Percentiles rank a stretch among this genome's conserved stretches.
phyloP scores from a whole-genome alignment of 108 stramenopile species.

The Epithemia pelagica region DNA sequence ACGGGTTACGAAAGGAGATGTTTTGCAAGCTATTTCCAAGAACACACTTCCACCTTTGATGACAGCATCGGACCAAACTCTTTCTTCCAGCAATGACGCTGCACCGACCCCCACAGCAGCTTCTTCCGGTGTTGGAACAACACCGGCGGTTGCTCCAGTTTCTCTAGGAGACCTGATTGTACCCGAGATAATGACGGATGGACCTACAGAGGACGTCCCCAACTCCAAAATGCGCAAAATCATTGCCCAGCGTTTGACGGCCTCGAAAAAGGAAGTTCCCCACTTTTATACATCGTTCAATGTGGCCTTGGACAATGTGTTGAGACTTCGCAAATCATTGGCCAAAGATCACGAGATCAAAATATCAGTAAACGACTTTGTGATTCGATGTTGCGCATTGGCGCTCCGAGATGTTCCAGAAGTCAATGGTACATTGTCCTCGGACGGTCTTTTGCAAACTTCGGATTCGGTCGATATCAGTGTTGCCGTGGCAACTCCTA shows the following conservation, averaged over 20 bases:
- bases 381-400: conserved; percentile 88
- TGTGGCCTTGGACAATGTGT: conserved; percentile 70
- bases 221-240: conserved; percentile 40
- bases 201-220: conserved; percentile 64
- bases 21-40: conserved; percentile 60
- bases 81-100: conserved; percentile 12
- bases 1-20: conserved; percentile 87
- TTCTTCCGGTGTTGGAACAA: conserved; percentile 28
- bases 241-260: conserved; percentile 66
- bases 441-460: conserved; percentile 64
- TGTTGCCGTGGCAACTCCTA: conserved; percentile 79
- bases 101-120: conserved; percentile 31
- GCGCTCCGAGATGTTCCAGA: conserved; percentile 80
- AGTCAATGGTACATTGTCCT: conserved; percentile 86
- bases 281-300: conserved; percentile 97
- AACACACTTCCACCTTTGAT: conserved; percentile 33
- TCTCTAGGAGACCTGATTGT: conserved; percentile 16
- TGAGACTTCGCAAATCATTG: conserved; percentile 73
- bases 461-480: conserved; percentile 93
- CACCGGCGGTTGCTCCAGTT: conserved; percentile 18
- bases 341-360: conserved; percentile 56
- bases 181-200: conserved; percentile 28
- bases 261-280: conserved; percentile 88
- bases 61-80: conserved; percentile 11
- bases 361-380: conserved; percentile 85